Evolutionary conservation across 2,329 filamentous ascomycete species (phyloP).

Genomic region (Stagonosporopsis chrysanthemi): DNA sequence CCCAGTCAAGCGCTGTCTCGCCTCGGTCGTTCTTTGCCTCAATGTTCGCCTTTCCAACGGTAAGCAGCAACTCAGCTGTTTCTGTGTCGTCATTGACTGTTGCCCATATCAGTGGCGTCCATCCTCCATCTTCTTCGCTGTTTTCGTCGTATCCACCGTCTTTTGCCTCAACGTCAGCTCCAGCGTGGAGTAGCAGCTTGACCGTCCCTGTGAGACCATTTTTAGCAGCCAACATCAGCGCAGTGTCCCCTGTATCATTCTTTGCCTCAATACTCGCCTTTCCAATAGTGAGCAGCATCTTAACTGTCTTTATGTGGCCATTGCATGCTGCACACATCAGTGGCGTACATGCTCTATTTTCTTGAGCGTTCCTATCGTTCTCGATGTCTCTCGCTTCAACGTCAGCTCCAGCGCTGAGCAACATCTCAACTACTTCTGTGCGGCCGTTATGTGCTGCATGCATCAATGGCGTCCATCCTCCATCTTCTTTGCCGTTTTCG

Average conservation of each 20-base stretch:
- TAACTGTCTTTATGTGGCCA: too few relatives aligned
- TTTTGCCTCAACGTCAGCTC: neutral
- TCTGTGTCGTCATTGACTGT: neutral
- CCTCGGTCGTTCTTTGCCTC: conserved; percentile 4
- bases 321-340: too few relatives aligned
- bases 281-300: too few relatives aligned
- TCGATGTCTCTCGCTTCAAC: conserved; percentile 11
- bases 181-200: neutral
- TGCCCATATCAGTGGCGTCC: neutral
- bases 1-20: neutral
- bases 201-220: neutral
- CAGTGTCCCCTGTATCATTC: too few relatives aligned
- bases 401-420: conserved; percentile 11
- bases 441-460: neutral
- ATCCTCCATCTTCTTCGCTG: too few relatives aligned
- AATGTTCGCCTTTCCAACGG: conserved; percentile 10
- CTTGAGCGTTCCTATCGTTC: too few relatives aligned
- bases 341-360: too few relatives aligned
- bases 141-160: neutral
- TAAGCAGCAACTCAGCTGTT: conserved; percentile 9
- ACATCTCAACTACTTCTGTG: conserved; percentile 2
- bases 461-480: neutral
- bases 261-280: conserved; percentile 12
- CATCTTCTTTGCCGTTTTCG: too few relatives aligned
- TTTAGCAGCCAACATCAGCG: too few relatives aligned